phyloP scores from a whole-genome alignment of 1,284 basidiomycete species.

The Anthracocystis setariae region DNA sequence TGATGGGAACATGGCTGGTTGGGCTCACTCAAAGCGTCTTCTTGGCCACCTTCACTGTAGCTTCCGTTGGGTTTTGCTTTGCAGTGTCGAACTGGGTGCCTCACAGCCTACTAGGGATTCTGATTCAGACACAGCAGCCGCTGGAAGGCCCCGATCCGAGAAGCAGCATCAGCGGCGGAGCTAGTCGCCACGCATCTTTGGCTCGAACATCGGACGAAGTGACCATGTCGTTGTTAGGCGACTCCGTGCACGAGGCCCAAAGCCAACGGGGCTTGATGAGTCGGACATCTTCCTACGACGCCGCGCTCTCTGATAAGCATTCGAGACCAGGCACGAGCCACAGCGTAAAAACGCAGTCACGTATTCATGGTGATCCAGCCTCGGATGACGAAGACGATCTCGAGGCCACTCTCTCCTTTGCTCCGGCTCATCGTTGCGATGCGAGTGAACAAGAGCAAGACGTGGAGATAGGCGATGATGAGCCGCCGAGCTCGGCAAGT shows the following conservation, averaged over 20 bases:
- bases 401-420: conserved; percentile 14
- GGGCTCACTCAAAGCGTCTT: conserved; percentile 56
- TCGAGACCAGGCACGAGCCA: background rate
- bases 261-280: conserved; percentile 6
- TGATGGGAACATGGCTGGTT: conserved; percentile 56
- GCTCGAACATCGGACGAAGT: conserved; percentile 19
- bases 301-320: conserved; percentile 9
- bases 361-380: conserved; percentile 6
- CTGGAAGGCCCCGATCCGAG: conserved; percentile 1
- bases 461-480: conserved; percentile 1
- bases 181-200: conserved; percentile 3
- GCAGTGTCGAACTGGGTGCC: conserved; percentile 71
- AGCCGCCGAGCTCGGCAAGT: background rate
- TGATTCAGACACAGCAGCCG: conserved; percentile 44
- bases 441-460: conserved; percentile 3
- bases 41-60: conserved; percentile 70
- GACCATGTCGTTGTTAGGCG: conserved; percentile 39
- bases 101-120: conserved; percentile 68
- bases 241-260: conserved; percentile 10
- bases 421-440: background rate
- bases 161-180: background rate
- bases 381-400: conserved; percentile 29
- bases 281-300: conserved; percentile 20
- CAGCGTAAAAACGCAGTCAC: conserved; percentile 4
- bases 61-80: conserved; percentile 71